Percentiles rank a stretch among this genome's conserved stretches.
Evolutionary conservation across 441 rosid species (phyloP).

Genomic region (Omphalea diandra): DNA sequence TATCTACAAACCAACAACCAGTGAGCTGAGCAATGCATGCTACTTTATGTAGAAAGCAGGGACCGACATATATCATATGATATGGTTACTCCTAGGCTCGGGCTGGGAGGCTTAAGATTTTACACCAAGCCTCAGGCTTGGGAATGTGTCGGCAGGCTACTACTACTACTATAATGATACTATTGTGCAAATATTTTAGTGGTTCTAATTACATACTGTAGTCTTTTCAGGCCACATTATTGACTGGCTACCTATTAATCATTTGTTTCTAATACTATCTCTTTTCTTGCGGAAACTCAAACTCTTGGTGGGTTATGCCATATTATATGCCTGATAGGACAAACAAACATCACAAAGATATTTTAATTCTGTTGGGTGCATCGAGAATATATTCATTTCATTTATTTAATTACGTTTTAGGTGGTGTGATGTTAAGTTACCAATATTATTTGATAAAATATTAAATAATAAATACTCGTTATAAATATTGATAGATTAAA

Average conservation of each 20-base stretch:
- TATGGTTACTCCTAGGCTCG: constrained; percentile 25
- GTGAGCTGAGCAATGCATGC: neutral
- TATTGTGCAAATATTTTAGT: constrained; percentile 4
- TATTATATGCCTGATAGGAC: too few species aligned
- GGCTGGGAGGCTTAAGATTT: constrained; percentile 20
- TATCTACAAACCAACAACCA: constrained; percentile 5
- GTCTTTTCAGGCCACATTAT: neutral
- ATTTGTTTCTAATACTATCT: neutral
- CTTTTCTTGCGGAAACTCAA: constrained; percentile 2
- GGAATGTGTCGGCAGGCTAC: constrained; percentile 45
- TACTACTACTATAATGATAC: neutral
- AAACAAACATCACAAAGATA: neutral
- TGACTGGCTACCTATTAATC: constrained; percentile 27
- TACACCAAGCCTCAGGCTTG: constrained; percentile 30
- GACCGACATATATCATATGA: too few species aligned
- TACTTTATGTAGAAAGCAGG: neutral
- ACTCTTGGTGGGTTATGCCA: constrained; percentile 11
- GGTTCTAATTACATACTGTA: neutral
- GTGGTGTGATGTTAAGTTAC: neutral
- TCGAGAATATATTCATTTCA: constrained; percentile 8
- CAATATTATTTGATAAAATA: neutral
- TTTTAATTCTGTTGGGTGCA: neutral
- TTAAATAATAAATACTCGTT: too few species aligned
- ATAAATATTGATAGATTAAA: too few species aligned
- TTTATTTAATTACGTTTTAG: neutral